Evolutionary conservation across 305 asterid genomes (phyloP).

Genomic region (Nicotiana rustica): DNA sequence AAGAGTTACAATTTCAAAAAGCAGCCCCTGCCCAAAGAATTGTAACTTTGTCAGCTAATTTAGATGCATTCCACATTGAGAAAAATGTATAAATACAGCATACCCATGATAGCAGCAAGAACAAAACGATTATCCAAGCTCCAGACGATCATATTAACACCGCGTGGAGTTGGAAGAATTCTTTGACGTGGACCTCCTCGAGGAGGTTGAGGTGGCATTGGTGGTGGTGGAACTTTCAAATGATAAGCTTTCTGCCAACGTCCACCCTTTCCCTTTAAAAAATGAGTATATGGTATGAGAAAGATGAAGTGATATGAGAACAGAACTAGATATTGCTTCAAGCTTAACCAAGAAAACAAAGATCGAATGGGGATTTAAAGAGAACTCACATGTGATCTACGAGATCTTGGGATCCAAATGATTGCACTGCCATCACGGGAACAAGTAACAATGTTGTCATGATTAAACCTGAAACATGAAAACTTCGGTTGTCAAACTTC

Average conservation of each 20-base stretch:
- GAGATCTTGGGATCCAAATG: constrained; percentile 97
- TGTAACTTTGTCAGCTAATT: background rate
- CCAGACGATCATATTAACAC: constrained; percentile 99
- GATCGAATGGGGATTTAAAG: constrained; percentile 18
- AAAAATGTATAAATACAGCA: constrained; percentile 42
- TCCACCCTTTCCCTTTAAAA: constrained; percentile 81
- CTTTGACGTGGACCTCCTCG: constrained; percentile 99
- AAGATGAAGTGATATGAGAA: constrained; percentile 33
- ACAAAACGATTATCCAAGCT: constrained; percentile 98
- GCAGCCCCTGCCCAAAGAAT: constrained; percentile 10
- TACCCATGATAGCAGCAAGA: constrained; percentile 99
- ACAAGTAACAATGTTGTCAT: constrained; percentile 96
- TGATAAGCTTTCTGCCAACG: constrained; percentile 97
- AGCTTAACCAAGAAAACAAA: constrained; percentile 8
- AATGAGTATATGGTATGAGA: constrained; percentile 34
- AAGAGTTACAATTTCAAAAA: constrained; percentile 10
- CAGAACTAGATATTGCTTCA: background rate
- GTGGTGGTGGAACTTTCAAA: constrained; percentile 99
- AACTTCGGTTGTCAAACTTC: constrained; percentile 17
- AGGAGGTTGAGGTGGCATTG: constrained; percentile 96
- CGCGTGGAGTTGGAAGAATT: constrained; percentile 98
- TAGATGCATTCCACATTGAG: background rate
- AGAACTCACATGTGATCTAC: constrained; percentile 87
- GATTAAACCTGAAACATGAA: constrained; percentile 74
- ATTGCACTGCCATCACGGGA: constrained; percentile 99